Evolutionary conservation across 2,329 filamentous ascomycete genomes (phyloP).

Genomic region (Fusarium algeriense): DNA sequence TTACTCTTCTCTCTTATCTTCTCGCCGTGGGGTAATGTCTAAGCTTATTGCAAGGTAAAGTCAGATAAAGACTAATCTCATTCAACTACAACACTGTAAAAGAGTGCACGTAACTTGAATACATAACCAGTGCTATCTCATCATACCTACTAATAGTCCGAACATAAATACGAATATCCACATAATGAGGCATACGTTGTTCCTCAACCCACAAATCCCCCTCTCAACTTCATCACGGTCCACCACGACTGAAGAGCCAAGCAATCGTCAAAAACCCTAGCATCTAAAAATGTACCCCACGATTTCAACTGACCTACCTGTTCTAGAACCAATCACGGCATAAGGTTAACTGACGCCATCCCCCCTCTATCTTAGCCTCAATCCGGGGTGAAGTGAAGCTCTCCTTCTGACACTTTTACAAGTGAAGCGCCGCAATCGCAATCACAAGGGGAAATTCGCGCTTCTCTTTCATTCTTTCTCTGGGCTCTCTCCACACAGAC

Average conservation of each 20-base stretch:
- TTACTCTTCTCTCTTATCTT: background rate
- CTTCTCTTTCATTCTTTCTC: background rate
- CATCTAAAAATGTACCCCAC: constrained; percentile 24
- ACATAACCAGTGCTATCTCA: background rate
- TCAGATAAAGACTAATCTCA: background rate
- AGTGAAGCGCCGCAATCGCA: constrained; percentile 11
- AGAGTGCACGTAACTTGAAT: background rate
- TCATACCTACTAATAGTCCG: background rate
- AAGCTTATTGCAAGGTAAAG: background rate
- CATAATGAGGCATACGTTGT: constrained; percentile 10
- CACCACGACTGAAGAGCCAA: background rate
- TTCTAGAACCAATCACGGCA: constrained; percentile 16
- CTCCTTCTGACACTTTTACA: background rate
- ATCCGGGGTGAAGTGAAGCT: background rate
- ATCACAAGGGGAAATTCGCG: constrained; percentile 5
- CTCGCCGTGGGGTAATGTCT: background rate
- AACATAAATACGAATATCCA: background rate
- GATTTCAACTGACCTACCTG: constrained; percentile 2
- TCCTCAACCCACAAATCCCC: background rate
- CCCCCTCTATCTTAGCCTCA: constrained; percentile 9
- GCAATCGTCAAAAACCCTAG: constrained; percentile 10
- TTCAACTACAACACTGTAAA: background rate
- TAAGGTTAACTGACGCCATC: constrained; percentile 2
- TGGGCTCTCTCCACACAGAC: background rate
- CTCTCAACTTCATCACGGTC: background rate